Conservation (phyloP, 768 basidiomycete genomes). For the Russula ochroleuca region DNA sequence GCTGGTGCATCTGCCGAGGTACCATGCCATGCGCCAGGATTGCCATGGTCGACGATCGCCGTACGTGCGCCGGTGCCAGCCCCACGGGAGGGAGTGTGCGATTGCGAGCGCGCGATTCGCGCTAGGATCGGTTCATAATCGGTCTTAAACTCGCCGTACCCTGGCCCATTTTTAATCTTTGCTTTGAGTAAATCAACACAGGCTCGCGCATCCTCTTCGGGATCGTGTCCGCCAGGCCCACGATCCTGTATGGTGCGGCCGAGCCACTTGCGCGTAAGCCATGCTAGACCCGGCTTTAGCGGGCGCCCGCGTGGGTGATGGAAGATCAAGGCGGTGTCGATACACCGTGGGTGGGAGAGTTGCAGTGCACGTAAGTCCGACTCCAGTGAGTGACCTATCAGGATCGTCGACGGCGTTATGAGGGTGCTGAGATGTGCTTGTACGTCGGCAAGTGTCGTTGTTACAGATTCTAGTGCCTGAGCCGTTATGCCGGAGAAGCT, state of each 20-base stretch:
- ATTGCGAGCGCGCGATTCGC: constrained; percentile 57
- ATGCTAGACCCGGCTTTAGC: constrained; percentile 92
- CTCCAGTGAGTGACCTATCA: constrained; percentile 94
- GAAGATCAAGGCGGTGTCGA: constrained; percentile 87
- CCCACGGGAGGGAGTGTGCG: background rate
- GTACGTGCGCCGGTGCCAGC: constrained; percentile 41
- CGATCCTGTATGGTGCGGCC: constrained; percentile 81
- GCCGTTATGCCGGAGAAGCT: constrained; percentile 95
- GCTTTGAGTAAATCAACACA: constrained; percentile 79
- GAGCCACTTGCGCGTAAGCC: constrained; percentile 94
- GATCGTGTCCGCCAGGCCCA: constrained; percentile 86
- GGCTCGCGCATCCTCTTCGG: constrained; percentile 90
- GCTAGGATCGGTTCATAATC: constrained; percentile 90
- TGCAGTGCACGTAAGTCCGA: constrained; percentile 88
- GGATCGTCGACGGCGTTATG: constrained; percentile 64
- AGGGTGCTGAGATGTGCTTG: constrained; percentile 65
- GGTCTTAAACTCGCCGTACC: constrained; percentile 82
- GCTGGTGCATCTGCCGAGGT: constrained; percentile 55
- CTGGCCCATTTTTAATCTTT: constrained; percentile 71
- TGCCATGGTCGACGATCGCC: constrained; percentile 83
- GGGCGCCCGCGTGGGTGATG: constrained; percentile 93
- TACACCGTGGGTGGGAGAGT: constrained; percentile 78
- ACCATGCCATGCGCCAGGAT: constrained; percentile 79
- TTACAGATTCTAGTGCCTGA: constrained; percentile 60
- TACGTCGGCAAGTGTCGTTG: constrained; percentile 73